A percentile compares a stretch with the other conserved stretches of the same genome.
Evolutionary conservation across 495 filamentous ascomycete genomes (phyloP).

Genomic region (Aspergillus steynii): DNA sequence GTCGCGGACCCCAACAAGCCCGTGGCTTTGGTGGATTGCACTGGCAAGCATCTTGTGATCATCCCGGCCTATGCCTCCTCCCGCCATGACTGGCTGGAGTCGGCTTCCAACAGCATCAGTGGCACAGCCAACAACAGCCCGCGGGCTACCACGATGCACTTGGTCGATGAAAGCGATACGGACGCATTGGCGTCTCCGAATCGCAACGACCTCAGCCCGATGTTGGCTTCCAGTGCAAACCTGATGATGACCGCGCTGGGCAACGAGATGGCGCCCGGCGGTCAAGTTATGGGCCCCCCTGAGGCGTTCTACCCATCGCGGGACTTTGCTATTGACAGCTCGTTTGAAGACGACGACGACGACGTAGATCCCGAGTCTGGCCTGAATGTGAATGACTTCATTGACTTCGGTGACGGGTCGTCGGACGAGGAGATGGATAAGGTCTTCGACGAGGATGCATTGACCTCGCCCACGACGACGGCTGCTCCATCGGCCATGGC

Average conservation of each 20-base stretch:
- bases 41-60: constrained; percentile 71
- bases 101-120: constrained; percentile 47
- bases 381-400: constrained; percentile 69
- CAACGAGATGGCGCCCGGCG: constrained; percentile 57
- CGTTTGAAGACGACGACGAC: constrained; percentile 56
- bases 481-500: constrained; percentile 34
- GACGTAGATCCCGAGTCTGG: constrained; percentile 67
- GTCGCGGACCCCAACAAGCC: constrained; percentile 63
- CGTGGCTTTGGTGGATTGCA: constrained; percentile 69
- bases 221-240: constrained; percentile 67
- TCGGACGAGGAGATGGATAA: constrained; percentile 53
- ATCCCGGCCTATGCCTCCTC: constrained; percentile 53
- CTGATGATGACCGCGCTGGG: constrained; percentile 74
- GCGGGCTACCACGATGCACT: constrained; percentile 45
- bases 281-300: constrained; percentile 67
- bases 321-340: constrained; percentile 57
- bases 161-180: constrained; percentile 54
- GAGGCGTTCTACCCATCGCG: constrained; percentile 75
- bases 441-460: constrained; percentile 37
- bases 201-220: constrained; percentile 52
- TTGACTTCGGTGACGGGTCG: constrained; percentile 64
- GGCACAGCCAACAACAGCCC: constrained; percentile 57
- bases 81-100: constrained; percentile 51
- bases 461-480: constrained; percentile 41
- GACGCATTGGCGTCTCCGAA: constrained; percentile 50